These are phyloP conservation scores for Tolypocladium cylindrosporum DNA, from an alignment of 2,329 filamentous ascomycete genomes.

Conservation along the genomic window DNA sequence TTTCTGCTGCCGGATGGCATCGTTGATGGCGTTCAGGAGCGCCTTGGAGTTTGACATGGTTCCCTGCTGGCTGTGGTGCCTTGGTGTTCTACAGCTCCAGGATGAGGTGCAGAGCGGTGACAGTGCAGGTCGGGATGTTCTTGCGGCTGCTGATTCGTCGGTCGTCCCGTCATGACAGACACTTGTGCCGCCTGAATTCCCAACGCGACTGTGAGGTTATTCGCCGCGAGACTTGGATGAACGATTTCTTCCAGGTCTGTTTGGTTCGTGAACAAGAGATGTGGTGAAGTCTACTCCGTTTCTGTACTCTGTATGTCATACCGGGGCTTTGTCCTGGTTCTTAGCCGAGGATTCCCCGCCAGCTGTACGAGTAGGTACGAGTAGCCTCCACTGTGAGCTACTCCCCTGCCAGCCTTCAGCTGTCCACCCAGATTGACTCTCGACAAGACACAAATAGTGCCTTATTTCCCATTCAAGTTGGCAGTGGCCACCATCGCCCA, in stretches of 20 bases:
- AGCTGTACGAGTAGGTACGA: too few species aligned
- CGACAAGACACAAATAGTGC: neutral
- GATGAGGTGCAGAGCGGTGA: neutral
- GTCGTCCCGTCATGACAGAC: neutral
- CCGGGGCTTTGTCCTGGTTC: neutral
- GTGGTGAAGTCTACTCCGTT: neutral
- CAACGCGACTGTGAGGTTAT: neutral
- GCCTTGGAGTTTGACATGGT: conserved; percentile 53
- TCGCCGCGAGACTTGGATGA: neutral
- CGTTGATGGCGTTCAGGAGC: conserved; percentile 70
- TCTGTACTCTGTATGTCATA: neutral
- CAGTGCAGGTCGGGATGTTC: neutral
- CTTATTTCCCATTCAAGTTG: neutral
- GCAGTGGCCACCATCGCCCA: neutral
- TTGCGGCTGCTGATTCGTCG: neutral
- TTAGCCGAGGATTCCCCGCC: conserved; percentile 1
- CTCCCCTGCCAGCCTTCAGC: neutral
- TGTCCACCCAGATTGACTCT: too few species aligned
- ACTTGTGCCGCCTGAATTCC: neutral
- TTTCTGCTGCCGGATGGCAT: conserved; percentile 67
- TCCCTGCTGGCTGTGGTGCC: neutral
- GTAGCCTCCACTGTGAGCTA: neutral
- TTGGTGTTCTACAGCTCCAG: neutral
- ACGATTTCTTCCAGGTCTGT: neutral
- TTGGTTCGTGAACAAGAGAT: neutral